Evolutionary conservation across 1,284 basidiomycete genomes (phyloP), one percentile per base, ranked within the genome.

Genomic region (Afroboletus lepidellus): DNA sequence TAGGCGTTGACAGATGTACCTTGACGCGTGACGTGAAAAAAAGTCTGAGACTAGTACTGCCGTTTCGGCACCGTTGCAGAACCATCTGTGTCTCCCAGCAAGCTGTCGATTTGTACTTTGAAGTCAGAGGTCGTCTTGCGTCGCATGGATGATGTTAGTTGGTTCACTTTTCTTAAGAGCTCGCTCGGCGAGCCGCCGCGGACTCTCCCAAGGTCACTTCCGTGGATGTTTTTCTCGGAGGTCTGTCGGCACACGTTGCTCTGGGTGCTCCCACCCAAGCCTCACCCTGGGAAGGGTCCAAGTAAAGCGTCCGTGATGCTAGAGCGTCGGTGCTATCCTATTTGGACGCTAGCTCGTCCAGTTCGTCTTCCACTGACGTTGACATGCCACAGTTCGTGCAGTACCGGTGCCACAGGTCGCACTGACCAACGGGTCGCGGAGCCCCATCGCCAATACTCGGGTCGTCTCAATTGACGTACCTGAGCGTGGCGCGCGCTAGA

Each of bases 391-490:
- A 42, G 7, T n/a, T n/a, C n/a, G n/a, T n/a, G n/a, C n/a, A n/a
- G n/a, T n/a, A 20, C 38, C 8, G 7, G 46, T 34, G 33, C 48
- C 41, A 48, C 48, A 20, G 34, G 20, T 23, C 29, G 12, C 29
- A 30, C 12, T 5, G 25, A 5, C 25, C 25, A 9, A 9, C 25
- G 11, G 3, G 27, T 37, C 43, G 49, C 41, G 48, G 18, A 21
- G 16, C 33, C 27, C n/a, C 11, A 20, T 29, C 12, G 34, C 39
- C 49, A 64, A 49, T 39, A 34, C 13, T 51, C 47, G 44, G 36
- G 50, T 44, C 48, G 27, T 41, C 53, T 51, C 50, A 57, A 60
- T 43, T 60, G 46, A 48, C 23, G 63, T 64, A 23, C 61, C 63
- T 64, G 61, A 21, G 9, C 30, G 44, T 51, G 42, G 57, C 59